Evolutionary conservation across 148 eudicot species (phyloP).

Genomic region (Dysphania ambrosioides): DNA sequence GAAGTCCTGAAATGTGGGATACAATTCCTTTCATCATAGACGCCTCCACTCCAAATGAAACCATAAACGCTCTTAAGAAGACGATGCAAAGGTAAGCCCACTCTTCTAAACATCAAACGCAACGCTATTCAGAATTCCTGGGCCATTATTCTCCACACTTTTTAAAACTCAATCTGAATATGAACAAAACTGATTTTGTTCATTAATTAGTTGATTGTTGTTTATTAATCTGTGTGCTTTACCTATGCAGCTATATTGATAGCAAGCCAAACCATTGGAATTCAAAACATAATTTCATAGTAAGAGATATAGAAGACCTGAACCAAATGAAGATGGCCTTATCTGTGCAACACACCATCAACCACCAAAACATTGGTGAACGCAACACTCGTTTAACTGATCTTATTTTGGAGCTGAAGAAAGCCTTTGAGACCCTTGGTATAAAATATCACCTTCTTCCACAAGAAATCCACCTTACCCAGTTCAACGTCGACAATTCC

Average conservation of each 20-base stretch:
- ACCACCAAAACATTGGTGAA: constrained; percentile 65
- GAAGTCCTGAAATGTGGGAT: constrained; percentile 79
- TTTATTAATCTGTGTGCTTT: neutral
- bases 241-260: constrained; percentile 47
- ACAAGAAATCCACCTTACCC: constrained; percentile 59
- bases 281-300: constrained; percentile 46
- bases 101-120: neutral
- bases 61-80: constrained; percentile 50
- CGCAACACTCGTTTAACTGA: constrained; percentile 42
- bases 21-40: constrained; percentile 43
- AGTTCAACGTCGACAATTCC: constrained; percentile 24
- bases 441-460: constrained; percentile 61
- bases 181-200: too few relatives aligned
- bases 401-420: constrained; percentile 57
- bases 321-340: constrained; percentile 54
- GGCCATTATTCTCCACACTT: too few relatives aligned
- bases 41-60: constrained; percentile 48
- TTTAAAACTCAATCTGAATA: too few relatives aligned
- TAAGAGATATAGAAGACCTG: constrained; percentile 53
- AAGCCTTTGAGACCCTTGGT: constrained; percentile 39
- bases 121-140: too few relatives aligned
- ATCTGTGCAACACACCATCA: constrained; percentile 59
- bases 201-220: neutral
- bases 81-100: constrained; percentile 47
- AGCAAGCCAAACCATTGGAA: constrained; percentile 63